Evolutionary conservation across 257 asterid genomes (phyloP).

Genomic region (Nicotiana undulata): DNA sequence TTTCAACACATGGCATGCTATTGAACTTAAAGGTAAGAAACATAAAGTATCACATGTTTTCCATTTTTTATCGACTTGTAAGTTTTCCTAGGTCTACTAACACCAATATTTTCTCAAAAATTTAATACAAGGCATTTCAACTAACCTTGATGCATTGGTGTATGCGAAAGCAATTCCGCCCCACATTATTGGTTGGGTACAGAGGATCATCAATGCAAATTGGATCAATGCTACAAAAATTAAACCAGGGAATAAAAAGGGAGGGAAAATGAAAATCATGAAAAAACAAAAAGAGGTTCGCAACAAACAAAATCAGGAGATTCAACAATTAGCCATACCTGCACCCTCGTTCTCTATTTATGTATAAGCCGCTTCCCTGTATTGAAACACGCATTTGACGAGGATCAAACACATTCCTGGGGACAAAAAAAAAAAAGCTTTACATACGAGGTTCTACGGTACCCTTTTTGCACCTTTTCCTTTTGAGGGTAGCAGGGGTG

Average conservation of each 20-base stretch:
- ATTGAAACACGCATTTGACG: constrained; percentile 95
- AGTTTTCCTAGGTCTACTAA: neutral
- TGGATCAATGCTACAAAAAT: constrained; percentile 83
- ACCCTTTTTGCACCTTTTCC: neutral
- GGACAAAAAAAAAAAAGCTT: constrained; percentile 16
- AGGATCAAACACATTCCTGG: constrained; percentile 95
- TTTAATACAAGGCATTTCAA: neutral
- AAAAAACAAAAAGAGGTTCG: constrained; percentile 1
- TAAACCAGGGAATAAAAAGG: neutral
- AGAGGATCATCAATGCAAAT: constrained; percentile 94
- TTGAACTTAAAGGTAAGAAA: neutral
- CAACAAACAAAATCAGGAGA: constrained; percentile 5
- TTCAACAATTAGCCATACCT: constrained; percentile 33
- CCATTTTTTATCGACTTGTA: neutral
- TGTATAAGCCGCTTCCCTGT: constrained; percentile 90
- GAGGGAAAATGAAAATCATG: neutral
- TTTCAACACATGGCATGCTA: neutral
- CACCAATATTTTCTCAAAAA: neutral
- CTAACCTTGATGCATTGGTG: constrained; percentile 98
- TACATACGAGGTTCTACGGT: neutral
- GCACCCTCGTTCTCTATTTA: constrained; percentile 87
- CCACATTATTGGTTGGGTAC: constrained; percentile 81
- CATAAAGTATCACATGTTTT: neutral
- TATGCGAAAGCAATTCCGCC: constrained; percentile 96
- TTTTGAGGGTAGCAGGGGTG: neutral